These are phyloP conservation scores for Phycomyces nitens DNA, from an alignment of 192 early-diverging fungal genomes.

Conservation along the genomic window DNA sequence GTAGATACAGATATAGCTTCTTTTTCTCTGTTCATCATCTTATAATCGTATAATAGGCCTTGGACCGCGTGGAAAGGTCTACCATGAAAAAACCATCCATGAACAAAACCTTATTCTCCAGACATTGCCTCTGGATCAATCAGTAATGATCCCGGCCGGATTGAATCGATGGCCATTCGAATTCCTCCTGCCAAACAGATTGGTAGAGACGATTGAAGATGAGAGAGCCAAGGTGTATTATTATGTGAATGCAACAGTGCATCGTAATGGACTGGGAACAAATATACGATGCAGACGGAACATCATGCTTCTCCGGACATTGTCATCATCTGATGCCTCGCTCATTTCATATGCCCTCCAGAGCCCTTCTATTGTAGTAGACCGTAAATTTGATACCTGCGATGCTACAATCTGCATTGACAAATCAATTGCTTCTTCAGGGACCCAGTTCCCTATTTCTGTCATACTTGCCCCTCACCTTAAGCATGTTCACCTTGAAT, in stretches of 20 bases:
- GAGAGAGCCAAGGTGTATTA: slow-evolving; percentile 30
- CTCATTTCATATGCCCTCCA: slow-evolving; percentile 21
- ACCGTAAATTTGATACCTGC: slow-evolving; percentile 15
- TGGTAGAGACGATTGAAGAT: slow-evolving; percentile 34
- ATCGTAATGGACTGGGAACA: slow-evolving; percentile 7
- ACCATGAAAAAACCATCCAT: slow-evolving; percentile 30
- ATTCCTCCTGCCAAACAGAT: slow-evolving; percentile 25
- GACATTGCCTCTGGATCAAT: neutral
- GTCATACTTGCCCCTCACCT: slow-evolving; percentile 14
- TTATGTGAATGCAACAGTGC: slow-evolving; percentile 22
- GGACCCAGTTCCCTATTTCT: slow-evolving; percentile 23
- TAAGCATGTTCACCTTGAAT: slow-evolving; percentile 28
- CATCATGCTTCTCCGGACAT: slow-evolving; percentile 26
- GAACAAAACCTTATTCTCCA: slow-evolving; percentile 27
- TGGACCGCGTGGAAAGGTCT: slow-evolving; percentile 14
- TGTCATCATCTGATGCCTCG: slow-evolving; percentile 14
- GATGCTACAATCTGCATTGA: slow-evolving; percentile 23
- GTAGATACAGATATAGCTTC: neutral
- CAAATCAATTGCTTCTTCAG: slow-evolving; percentile 25
- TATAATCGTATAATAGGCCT: slow-evolving; percentile 7
- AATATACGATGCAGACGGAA: slow-evolving; percentile 22
- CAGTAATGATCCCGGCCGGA: slow-evolving; percentile 4
- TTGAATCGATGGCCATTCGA: slow-evolving; percentile 30
- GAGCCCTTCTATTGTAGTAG: slow-evolving; percentile 24
- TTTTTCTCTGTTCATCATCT: neutral